Evolutionary conservation across 805 yeast species (phyloP).

Genomic region (Sugiyamaella qingdaonensis): DNA sequence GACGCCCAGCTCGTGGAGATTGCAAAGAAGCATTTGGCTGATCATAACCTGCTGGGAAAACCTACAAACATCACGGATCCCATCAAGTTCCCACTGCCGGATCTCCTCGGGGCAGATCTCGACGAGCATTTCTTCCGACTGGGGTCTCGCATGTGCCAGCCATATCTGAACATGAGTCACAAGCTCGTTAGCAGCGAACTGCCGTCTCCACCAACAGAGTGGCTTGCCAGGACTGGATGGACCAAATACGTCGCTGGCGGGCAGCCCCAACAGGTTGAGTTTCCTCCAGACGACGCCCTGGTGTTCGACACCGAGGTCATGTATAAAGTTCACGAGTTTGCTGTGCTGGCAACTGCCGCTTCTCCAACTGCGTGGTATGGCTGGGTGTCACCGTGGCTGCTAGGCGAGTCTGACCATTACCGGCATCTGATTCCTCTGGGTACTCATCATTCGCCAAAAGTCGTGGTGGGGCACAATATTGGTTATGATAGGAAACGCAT

Average conservation of each 20-base stretch:
- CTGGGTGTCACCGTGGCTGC: conserved; percentile 87
- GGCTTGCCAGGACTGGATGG: conserved; percentile 77
- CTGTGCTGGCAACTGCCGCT: conserved; percentile 77
- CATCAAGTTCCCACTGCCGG: conserved; percentile 50
- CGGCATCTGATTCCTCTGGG: conserved; percentile 74
- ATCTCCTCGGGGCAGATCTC: conserved; percentile 61
- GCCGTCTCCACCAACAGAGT: conserved; percentile 44
- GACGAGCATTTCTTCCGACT: conserved; percentile 79
- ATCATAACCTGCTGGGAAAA: conserved; percentile 71
- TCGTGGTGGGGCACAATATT: conserved; percentile 86
- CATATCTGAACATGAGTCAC: conserved; percentile 53
- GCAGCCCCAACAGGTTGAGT: conserved; percentile 53
- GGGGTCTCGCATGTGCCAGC: conserved; percentile 56
- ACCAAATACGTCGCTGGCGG: conserved; percentile 56
- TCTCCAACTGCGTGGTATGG: conserved; percentile 82
- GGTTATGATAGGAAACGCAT: conserved; percentile 88
- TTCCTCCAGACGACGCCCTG: conserved; percentile 66
- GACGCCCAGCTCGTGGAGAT: conserved; percentile 42
- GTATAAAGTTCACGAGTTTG: conserved; percentile 67
- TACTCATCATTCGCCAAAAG: conserved; percentile 42
- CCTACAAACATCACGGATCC: conserved; percentile 61
- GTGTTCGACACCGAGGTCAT: conserved; percentile 89
- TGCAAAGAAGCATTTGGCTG: conserved; percentile 55
- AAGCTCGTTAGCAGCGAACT: conserved; percentile 38
- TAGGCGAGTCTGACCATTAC: conserved; percentile 45